Evolutionary conservation across 164 flowering plant genomes (phyloP), one percentile per base, ranked within the genome.

Genomic region (Taxillus chinensis): DNA sequence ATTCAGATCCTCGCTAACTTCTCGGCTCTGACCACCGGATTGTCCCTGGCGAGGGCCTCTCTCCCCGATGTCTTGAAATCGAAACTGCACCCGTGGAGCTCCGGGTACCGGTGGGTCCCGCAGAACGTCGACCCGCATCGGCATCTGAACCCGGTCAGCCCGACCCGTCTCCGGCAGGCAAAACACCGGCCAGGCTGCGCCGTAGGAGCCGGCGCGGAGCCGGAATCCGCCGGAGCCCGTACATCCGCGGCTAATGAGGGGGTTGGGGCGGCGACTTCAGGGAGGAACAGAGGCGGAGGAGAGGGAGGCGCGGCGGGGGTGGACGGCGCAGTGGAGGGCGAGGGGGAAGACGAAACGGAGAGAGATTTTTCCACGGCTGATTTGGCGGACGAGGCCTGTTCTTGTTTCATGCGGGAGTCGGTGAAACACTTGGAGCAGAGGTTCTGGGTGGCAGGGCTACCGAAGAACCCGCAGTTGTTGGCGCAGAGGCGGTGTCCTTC

Each of bases 401-500:
- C 79, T 59, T 86, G 84, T 40, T 80, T 75, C 61, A 80, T 72
- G 52, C 77, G 66, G 59, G 54, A 41, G 63, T 86, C 89, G 49
- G 82, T 46, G 83, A 81, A 86, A 67, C 89, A 86, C 60, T 86
- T 84, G 71, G 92, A 81, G 71, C 92, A 84, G 61, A 86, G 78
- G 60, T 86, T 73, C 62, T 64, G 75, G 16, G 87, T 84, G 8
- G 86, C 83, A 1, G 89, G 76, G 65, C 83, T 80, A 0, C 92
- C 89, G 65, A 84, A 84, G 72, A 86, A 86, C 12, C 92, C 87
- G 68, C 89, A 86, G 77, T 86, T 86, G 76, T 86, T 86, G 45
- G 79, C 89, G 79, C 89, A 86, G 54, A 79, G 83, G 7, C 70
- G 76, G 69, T 79, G 86, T 14, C 84, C 79, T 62, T 82, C 91